Evolutionary conservation across 768 basidiomycete genomes (phyloP).

Genomic region (Termitomyces heimii): DNA sequence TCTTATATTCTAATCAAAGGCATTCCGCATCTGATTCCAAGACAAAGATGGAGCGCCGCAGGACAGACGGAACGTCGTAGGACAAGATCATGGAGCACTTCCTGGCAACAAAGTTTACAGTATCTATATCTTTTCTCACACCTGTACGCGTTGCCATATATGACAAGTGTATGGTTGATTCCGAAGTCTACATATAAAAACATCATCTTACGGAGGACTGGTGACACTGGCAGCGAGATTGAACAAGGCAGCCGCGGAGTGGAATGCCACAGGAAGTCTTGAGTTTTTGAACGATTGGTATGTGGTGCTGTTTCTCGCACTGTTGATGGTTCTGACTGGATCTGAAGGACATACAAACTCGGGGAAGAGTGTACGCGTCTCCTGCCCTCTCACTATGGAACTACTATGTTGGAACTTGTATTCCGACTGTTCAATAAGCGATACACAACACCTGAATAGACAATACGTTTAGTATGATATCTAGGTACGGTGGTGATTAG

Average conservation of each 20-base stretch:
- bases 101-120: background rate
- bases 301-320: conserved; percentile 16
- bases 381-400: too few relatives aligned
- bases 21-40: too few relatives aligned
- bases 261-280: conserved; percentile 62
- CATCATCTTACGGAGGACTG: conserved; percentile 51
- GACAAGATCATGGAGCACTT: background rate
- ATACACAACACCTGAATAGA: too few relatives aligned
- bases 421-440: too few relatives aligned
- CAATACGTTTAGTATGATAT: too few relatives aligned
- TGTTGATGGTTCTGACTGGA: background rate
- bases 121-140: background rate
- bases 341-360: conserved; percentile 76
- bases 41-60: too few relatives aligned
- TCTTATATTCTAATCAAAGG: too few relatives aligned
- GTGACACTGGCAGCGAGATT: conserved; percentile 51
- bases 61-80: background rate
- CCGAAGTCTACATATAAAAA: background rate
- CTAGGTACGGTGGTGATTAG: too few relatives aligned
- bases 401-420: too few relatives aligned
- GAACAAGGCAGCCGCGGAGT: conserved; percentile 45
- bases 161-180: background rate
- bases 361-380: conserved; percentile 67
- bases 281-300: conserved; percentile 82
- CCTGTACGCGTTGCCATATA: background rate